Conservation (phyloP, 176 grass and related monocot genomes). For the Aechmea fasciata region DNA sequence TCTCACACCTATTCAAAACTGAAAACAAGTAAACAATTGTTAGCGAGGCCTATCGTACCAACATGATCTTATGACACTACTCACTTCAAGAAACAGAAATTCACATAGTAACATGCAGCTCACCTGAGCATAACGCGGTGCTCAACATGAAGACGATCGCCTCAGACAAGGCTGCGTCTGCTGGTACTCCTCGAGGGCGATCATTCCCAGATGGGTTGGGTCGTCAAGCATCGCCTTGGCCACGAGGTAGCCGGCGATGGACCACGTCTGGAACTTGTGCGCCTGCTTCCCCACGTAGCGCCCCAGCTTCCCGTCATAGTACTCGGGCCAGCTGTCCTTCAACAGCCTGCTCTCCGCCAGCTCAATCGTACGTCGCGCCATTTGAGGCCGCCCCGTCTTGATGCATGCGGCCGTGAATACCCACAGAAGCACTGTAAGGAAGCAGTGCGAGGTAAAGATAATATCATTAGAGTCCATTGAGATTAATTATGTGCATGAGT, state of each 20-base stretch:
- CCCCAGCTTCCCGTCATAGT: constrained; percentile 40
- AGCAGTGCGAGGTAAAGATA: not conserved
- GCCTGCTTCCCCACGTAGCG: constrained; percentile 50
- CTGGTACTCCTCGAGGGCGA: constrained; percentile 28
- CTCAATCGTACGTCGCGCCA: constrained; percentile 22
- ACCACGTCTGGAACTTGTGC: constrained; percentile 53
- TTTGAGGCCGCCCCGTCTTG: constrained; percentile 34
- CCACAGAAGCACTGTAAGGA: constrained; percentile 37
- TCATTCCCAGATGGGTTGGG: constrained; percentile 27
- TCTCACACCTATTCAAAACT: no score
- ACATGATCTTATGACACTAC: no score
- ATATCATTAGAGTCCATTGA: no score
- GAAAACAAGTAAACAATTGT: no score
- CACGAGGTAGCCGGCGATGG: constrained; percentile 41
- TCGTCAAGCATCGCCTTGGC: constrained; percentile 41
- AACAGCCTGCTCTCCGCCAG: constrained; percentile 26
- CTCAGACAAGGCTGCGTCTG: constrained; percentile 32
- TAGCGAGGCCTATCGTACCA: no score
- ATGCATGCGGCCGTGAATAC: constrained; percentile 42
- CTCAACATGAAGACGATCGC: constrained; percentile 31
- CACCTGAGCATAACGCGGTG: no score
- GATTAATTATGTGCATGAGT: no score
- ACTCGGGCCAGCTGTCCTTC: constrained; percentile 47
- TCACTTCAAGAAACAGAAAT: no score
- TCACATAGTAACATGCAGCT: no score